Percentiles rank a stretch among this genome's conserved stretches.
Evolutionary conservation across 805 yeast species (phyloP).

Genomic region (Saturnispora gosingensis): DNA sequence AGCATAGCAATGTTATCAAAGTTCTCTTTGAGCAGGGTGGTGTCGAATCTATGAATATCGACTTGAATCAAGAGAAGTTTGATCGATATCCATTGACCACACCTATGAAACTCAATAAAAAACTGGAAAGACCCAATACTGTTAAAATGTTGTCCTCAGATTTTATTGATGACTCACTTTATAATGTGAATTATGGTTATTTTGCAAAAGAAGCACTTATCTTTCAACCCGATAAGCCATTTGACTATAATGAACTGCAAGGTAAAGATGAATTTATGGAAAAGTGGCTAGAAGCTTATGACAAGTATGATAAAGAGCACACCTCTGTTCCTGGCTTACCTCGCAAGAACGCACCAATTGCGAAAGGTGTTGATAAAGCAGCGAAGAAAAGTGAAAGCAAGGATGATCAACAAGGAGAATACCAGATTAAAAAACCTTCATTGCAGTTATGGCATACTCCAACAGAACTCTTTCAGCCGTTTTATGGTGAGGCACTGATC

Average conservation of each 20-base stretch:
- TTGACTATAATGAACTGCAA: slow-evolving; percentile 46
- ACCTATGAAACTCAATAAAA: slow-evolving; percentile 27
- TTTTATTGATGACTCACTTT: slow-evolving; percentile 77
- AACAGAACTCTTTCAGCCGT: slow-evolving; percentile 75
- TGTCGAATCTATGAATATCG: slow-evolving; percentile 26
- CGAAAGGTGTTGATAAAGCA: not conserved
- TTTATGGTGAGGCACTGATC: slow-evolving; percentile 80
- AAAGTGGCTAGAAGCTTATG: slow-evolving; percentile 56
- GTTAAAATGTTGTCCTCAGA: slow-evolving; percentile 69
- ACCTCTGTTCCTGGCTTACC: slow-evolving; percentile 3
- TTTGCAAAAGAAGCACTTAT: slow-evolving; percentile 72
- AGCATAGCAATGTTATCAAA: slow-evolving; percentile 19
- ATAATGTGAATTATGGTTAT: slow-evolving; percentile 77
- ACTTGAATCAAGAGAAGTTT: slow-evolving; percentile 29
- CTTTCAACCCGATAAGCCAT: slow-evolving; percentile 57
- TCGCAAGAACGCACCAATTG: not conserved
- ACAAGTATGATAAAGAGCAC: slow-evolving; percentile 35
- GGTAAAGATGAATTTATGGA: slow-evolving; percentile 65
- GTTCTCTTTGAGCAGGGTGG: slow-evolving; percentile 29
- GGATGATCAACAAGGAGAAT: not conserved
- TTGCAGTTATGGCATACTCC: slow-evolving; percentile 86
- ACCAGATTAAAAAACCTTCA: slow-evolving; percentile 28
- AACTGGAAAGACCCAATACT: slow-evolving; percentile 43
- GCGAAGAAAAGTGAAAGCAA: not conserved
- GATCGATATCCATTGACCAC: slow-evolving; percentile 36